Conservation (phyloP, 2,329 filamentous ascomycete genomes). For the Monosporascus sp. region DNA sequence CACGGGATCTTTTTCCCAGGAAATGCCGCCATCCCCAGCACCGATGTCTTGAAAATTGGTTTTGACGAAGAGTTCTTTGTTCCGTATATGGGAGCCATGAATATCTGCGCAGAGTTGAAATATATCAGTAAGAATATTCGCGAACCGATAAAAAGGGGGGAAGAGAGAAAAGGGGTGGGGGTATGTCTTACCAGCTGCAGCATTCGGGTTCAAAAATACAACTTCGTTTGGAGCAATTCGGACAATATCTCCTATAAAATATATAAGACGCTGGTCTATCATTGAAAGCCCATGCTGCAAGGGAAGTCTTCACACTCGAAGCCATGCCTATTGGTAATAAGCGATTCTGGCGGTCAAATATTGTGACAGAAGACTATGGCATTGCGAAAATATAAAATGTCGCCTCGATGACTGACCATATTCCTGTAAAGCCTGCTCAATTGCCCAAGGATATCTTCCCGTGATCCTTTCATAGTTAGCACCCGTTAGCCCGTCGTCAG, state of each 20-base stretch:
- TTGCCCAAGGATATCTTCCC: constrained; percentile 2
- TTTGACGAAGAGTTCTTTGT: constrained; percentile 3
- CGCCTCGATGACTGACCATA: background rate
- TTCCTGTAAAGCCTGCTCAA: constrained; percentile 1
- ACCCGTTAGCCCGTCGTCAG: too few species aligned
- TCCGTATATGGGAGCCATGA: background rate
- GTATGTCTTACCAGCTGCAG: constrained; percentile 1
- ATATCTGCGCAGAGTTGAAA: constrained; percentile 1
- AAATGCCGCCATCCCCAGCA: constrained; percentile 2
- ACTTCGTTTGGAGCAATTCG: constrained; percentile 15
- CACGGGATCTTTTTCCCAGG: constrained; percentile 5
- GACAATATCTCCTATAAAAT: constrained; percentile 10
- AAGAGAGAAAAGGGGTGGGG: too few species aligned
- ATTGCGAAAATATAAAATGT: background rate
- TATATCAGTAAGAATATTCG: background rate
- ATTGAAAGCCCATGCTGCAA: too few species aligned
- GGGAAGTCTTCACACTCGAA: too few species aligned
- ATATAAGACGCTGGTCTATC: background rate
- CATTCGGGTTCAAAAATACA: constrained; percentile 8
- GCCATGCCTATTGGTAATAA: too few species aligned
- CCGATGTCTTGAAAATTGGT: constrained; percentile 1
- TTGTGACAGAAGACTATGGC: too few species aligned
- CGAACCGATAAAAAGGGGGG: background rate
- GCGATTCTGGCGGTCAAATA: too few species aligned
- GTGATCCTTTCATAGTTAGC: background rate